These are phyloP conservation scores for Tricholoma hemisulphureum DNA, from an alignment of 768 basidiomycete species.

Conservation along the genomic window DNA sequence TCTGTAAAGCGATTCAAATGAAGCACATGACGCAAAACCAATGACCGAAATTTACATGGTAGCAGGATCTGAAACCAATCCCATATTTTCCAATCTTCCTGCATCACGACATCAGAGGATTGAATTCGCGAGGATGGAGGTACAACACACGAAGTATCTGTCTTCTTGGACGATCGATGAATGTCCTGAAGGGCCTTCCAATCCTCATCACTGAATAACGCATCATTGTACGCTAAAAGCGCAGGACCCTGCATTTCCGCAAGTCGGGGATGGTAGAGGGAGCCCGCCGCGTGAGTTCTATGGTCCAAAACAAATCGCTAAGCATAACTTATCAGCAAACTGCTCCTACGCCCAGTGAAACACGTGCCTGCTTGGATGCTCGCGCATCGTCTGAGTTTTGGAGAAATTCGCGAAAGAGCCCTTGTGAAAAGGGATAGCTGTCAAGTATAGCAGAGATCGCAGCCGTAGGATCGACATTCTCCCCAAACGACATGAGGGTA, in stretches of 20 bases:
- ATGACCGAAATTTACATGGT: conserved; percentile 38
- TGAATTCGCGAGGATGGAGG: not conserved
- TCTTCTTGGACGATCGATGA: conserved; percentile 45
- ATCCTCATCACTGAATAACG: conserved; percentile 38
- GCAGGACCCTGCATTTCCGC: conserved; percentile 41
- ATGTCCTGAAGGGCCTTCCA: conserved; percentile 45
- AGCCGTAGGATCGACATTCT: conserved; percentile 2
- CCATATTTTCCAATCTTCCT: conserved; percentile 57
- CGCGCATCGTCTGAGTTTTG: conserved; percentile 53
- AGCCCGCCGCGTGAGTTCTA: conserved; percentile 25
- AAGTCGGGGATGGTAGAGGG: conserved; percentile 28
- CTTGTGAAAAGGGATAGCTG: conserved; percentile 45
- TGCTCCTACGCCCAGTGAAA: not conserved
- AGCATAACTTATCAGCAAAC: not conserved
- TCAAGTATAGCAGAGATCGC: conserved; percentile 33
- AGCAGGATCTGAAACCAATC: conserved; percentile 49
- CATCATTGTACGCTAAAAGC: conserved; percentile 47
- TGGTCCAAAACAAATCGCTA: conserved; percentile 45
- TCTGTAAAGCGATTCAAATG: conserved; percentile 22
- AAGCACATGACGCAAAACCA: not conserved
- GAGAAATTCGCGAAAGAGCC: conserved; percentile 43
- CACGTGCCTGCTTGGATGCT: conserved; percentile 40
- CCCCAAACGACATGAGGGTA: conserved; percentile 6
- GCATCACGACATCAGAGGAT: conserved; percentile 1
- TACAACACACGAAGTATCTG: conserved; percentile 40